Base-by-base conservation (phyloP, 345 rosid species). In the Salix brachista region DNA sequence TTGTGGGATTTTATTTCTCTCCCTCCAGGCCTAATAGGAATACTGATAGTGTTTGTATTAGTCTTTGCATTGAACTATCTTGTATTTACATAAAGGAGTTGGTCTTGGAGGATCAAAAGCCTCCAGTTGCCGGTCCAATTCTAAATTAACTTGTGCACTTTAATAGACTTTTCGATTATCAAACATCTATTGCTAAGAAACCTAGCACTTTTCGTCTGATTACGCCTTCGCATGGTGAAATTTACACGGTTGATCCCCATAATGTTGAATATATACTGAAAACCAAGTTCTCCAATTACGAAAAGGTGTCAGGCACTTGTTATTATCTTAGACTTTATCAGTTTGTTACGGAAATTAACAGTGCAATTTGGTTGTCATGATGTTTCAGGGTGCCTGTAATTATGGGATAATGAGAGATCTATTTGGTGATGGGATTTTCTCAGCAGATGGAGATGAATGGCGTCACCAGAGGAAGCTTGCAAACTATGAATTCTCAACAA, bases 371-470 rank as follows among this genome's bases (percentile, higher is more conserved):
- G n/a, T n/a, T n/a, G n/a, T n/a, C n/a, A n/a, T n/a, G n/a, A n/a
- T n/a, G n/a, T n/a, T n/a, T n/a, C n/a, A n/a, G n/a, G n/a, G n/a
- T n/a, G n/a, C n/a, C n/a, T n/a, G n/a, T n/a, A 39, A 12, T 19
- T 70, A 32, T 64, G 84, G 73, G n/a, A 72, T 86, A 67, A 82
- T 86, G 88, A 77, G 77, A 67, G 87, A 86, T 76, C 84, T 86
- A 8, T 82, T 80, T 70, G 87, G 87, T 65, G 83, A 82, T 80
- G 89, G 89, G 14, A 82, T 86, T 60, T 84, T 84, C 69, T 80
- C 84, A 12, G 86, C 76, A 25, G 84, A 86, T 78, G 87, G 89
- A 67, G 80, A 81, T 67, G 82, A 82, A 66, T 86, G 89, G 85
- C 80, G 83, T 62, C 85, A 82, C 72, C 83, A 82, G 50, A 21